Base-by-base conservation (phyloP, 2,329 filamentous ascomycete species). In the Pseudocercospora crystallina region DNA sequence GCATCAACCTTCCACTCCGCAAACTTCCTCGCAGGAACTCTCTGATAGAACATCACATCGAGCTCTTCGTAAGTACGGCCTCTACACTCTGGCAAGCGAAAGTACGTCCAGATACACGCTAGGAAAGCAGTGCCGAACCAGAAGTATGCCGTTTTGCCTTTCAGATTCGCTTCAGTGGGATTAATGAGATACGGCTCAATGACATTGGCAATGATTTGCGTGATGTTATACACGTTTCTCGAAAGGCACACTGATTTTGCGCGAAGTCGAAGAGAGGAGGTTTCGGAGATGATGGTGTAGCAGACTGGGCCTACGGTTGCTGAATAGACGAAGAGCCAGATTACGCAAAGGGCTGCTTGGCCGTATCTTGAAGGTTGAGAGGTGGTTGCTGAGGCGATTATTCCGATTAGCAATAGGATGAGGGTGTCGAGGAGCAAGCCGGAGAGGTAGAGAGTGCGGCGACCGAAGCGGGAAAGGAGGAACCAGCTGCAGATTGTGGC, bases 31-130 rank as follows among this genome's bases (percentile, higher is more conserved):
- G 69, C 67, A 30, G 49, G 57, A 26, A 73, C 63, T 7, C 61
- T 58, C 41, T 65, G 57, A 36, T 67, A 62, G 49, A 73, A 74
- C 67, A 74, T 67, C 15, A 71, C 56, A 57, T 74, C 70, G 33
- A 74, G 48, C 58, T 74, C 71, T 43, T 72, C 70, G 51, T 67
- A 73, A 14, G 71, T 71, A 12, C 70, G 51, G 5, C 65, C 71
- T 41, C 66, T 69, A 37, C 68, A 71, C 56, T 73, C 72, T 2
- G 72, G 71, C 2, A 72, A 57, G 15, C 68, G 59, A 32, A 69
- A 69, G 49, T 62, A 73, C 3, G 66, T 62, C 69, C 71, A 72
- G 0, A 68, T 20, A 9, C 71, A 44, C 32, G 63, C 64, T 0
- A 71, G 45, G 7, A 63, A 34, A 12, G 63, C 60, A 5, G 70